Conservation (phyloP, 306 rosid genomes). For the Fragaria nilgerrensis region DNA sequence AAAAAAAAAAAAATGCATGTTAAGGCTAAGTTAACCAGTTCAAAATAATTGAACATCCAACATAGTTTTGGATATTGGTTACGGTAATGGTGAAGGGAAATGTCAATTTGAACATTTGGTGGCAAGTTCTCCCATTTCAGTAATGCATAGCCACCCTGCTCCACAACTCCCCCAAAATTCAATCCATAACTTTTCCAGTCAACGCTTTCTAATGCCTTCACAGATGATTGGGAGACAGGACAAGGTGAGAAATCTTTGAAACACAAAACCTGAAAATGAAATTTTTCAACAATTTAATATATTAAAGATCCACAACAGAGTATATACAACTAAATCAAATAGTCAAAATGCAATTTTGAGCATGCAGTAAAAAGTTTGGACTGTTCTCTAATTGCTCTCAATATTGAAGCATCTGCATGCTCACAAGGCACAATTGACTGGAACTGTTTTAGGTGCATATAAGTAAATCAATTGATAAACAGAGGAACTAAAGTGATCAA, state of each 20-base stretch:
- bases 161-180: constrained; percentile 43
- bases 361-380: background rate
- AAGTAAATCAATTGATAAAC: background rate
- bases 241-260: constrained; percentile 68
- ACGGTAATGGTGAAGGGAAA: constrained; percentile 68
- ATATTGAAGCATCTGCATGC: background rate
- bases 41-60: background rate
- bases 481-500: constrained; percentile 9
- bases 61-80: constrained; percentile 52
- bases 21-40: background rate
- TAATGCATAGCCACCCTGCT: constrained; percentile 49
- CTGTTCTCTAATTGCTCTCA: background rate
- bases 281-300: constrained; percentile 1
- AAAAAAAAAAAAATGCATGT: background rate
- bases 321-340: background rate
- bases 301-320: no score
- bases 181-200: constrained; percentile 85
- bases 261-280: constrained; percentile 59
- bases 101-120: constrained; percentile 52
- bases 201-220: constrained; percentile 63
- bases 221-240: constrained; percentile 44
- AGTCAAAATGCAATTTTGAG: background rate
- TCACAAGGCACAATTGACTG: constrained; percentile 9
- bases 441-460: background rate
- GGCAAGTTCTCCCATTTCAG: constrained; percentile 74